phyloP scores from a whole-genome alignment of 106 monocot genomes.

The Vanilla planifolia region DNA sequence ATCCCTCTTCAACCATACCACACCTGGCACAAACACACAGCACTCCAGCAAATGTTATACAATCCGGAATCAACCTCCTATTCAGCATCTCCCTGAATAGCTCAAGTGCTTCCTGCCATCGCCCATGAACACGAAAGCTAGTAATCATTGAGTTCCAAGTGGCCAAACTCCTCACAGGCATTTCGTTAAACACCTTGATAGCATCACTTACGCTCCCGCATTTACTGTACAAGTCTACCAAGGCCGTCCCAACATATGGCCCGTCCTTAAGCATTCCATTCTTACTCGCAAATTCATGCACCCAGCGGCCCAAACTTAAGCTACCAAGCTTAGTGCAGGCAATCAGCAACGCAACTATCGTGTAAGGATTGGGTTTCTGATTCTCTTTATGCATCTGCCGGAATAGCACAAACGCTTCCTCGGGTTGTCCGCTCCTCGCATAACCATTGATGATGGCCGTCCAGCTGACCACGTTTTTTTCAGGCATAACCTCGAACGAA shows the following conservation, averaged over 20 bases:
- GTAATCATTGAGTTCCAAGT: slow-evolving; percentile 91
- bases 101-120: slow-evolving; percentile 39
- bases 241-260: slow-evolving; percentile 49
- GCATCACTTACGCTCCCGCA: slow-evolving; percentile 64
- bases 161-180: slow-evolving; percentile 33
- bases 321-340: slow-evolving; percentile 46
- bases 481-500: slow-evolving; percentile 48
- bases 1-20: slow-evolving; percentile 36
- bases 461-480: slow-evolving; percentile 56
- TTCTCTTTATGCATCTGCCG: slow-evolving; percentile 35
- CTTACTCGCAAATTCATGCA: slow-evolving; percentile 39
- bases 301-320: slow-evolving; percentile 39
- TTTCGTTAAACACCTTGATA: slow-evolving; percentile 33
- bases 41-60: slow-evolving; percentile 55
- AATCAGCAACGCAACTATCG: slow-evolving; percentile 38
- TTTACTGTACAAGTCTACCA: slow-evolving; percentile 83
- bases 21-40: slow-evolving; percentile 49
- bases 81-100: slow-evolving; percentile 31
- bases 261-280: slow-evolving; percentile 14
- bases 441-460: slow-evolving; percentile 56
- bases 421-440: slow-evolving; percentile 32
- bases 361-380: slow-evolving; percentile 44
- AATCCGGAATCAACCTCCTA: slow-evolving; percentile 31
- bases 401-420: slow-evolving; percentile 56
- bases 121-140: slow-evolving; percentile 60